phyloP scores from a whole-genome alignment of 257 asterid species.

The Prunella vulgaris region DNA sequence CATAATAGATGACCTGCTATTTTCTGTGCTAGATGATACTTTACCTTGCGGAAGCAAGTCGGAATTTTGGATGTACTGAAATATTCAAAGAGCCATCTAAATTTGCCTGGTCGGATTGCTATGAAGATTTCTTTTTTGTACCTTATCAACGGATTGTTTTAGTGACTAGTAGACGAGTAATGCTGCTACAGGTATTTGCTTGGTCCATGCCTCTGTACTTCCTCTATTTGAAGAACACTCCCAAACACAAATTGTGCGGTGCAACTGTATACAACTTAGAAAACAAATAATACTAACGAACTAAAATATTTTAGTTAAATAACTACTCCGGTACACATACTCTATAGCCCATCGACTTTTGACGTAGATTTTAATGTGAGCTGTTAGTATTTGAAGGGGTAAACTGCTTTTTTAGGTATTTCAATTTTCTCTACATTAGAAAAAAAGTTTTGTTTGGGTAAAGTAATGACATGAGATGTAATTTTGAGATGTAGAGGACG shows the following conservation, averaged over 20 bases:
- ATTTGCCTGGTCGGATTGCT: constrained; percentile 88
- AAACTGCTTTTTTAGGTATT: too few relatives aligned
- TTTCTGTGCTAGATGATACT: constrained; percentile 66
- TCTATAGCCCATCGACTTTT: too few relatives aligned
- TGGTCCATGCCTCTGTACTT: constrained; percentile 7
- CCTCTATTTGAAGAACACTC: background rate
- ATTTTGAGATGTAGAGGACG: too few relatives aligned
- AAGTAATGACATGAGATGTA: too few relatives aligned
- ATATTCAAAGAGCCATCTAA: constrained; percentile 98
- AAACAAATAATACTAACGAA: background rate
- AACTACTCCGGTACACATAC: too few relatives aligned
- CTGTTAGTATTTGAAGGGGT: too few relatives aligned
- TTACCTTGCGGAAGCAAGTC: constrained; percentile 91
- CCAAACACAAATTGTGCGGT: background rate
- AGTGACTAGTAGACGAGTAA: constrained; percentile 78
- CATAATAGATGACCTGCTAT: constrained; percentile 13
- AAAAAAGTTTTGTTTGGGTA: too few relatives aligned
- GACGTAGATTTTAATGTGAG: too few relatives aligned
- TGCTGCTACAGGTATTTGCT: constrained; percentile 77
- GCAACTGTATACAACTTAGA: background rate
- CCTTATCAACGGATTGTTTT: constrained; percentile 84
- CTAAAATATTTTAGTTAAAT: too few relatives aligned
- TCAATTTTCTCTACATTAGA: too few relatives aligned
- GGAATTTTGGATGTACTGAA: constrained; percentile 92
- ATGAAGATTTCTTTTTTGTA: constrained; percentile 75